Evolutionary conservation across 306 rosid species (phyloP), one percentile per base, ranked within the genome.

Genomic region (Acacia confusa): DNA sequence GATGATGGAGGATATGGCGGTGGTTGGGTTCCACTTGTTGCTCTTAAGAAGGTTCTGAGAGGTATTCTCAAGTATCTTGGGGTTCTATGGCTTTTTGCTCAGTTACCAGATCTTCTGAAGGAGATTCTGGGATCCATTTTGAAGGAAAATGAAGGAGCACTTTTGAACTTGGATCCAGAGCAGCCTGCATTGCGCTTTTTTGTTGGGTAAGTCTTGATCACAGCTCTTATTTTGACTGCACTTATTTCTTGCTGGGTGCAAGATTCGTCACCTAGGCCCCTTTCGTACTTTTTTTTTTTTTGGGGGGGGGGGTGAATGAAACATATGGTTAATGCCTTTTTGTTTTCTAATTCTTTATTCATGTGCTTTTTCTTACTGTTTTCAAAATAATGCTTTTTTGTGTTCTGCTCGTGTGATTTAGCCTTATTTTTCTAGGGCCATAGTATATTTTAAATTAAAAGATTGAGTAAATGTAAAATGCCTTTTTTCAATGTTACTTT

Each of bases 1-100:
- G 99, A 96, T 52, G 99, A 96, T 84, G 99, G 99, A 66, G 99
- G 98, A 63, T 96, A 96, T 88, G 99, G 99, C 67, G 99, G 99
- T 81, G 99, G 99, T 68, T 96, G 99, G 99, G 99, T 96, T 87
- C 99, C 99, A 63, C 97, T 92, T 50, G 97, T 96, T 83, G 98
- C 99, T 57, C 97, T 96, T 52, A 96, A 96, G 89, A 96, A 96
- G 92, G 99, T 94, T 82, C 76, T 96, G 63, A 92, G 99, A 82
- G 98, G 98, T 79, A 92, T 94, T 83, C 99, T 96, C 82, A 96
- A 96, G 88, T 96, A 96, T 83, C 98, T 96, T 63, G 99, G 99
- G 82, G 99, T 96, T 72, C 88, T 96, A 27, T 96, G 99, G 98
- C 91, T 96, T 10, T 96, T 96, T 87, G 94, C 99, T 57, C 99